Evolutionary conservation across 768 basidiomycete species (phyloP).

Genomic region (Naganishia friedmannii): DNA sequence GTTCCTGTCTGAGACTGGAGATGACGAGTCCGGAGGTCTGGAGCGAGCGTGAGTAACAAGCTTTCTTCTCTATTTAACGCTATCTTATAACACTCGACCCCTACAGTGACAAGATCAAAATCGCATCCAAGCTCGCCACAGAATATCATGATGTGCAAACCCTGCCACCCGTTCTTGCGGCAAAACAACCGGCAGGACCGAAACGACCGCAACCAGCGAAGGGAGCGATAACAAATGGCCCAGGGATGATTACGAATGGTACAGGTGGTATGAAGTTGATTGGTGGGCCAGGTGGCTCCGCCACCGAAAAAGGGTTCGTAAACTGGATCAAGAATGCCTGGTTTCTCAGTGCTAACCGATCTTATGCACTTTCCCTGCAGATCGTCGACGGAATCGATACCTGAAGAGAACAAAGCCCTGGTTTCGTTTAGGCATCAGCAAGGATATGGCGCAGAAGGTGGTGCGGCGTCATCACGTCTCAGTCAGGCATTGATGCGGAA

Average conservation of each 20-base stretch:
- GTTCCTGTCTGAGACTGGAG: slow-evolving; percentile 39
- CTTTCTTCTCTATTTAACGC: background rate
- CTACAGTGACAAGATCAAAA: slow-evolving; percentile 48
- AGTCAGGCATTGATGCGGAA: slow-evolving; percentile 87
- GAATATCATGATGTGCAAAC: slow-evolving; percentile 85
- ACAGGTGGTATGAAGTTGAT: slow-evolving; percentile 58
- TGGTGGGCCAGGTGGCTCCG: slow-evolving; percentile 48
- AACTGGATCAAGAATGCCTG: slow-evolving; percentile 50
- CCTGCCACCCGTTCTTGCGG: slow-evolving; percentile 72
- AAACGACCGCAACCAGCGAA: slow-evolving; percentile 61
- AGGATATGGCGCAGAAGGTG: slow-evolving; percentile 51
- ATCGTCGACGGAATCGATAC: slow-evolving; percentile 8
- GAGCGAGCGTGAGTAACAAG: slow-evolving; percentile 42
- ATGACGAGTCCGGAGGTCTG: slow-evolving; percentile 43
- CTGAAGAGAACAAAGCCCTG: slow-evolving; percentile 36
- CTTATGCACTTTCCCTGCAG: background rate
- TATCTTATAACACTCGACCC: background rate
- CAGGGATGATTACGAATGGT: slow-evolving; percentile 59
- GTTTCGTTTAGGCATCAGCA: slow-evolving; percentile 51
- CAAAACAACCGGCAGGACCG: slow-evolving; percentile 64
- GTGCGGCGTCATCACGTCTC: slow-evolving; percentile 56
- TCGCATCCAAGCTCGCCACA: slow-evolving; percentile 80
- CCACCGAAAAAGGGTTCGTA: slow-evolving; percentile 52
- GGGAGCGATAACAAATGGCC: slow-evolving; percentile 25
- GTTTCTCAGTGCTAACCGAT: background rate